These are phyloP conservation scores for Cladorrhinum samala DNA, from an alignment of 495 filamentous ascomycete species.

Conservation along the genomic window DNA sequence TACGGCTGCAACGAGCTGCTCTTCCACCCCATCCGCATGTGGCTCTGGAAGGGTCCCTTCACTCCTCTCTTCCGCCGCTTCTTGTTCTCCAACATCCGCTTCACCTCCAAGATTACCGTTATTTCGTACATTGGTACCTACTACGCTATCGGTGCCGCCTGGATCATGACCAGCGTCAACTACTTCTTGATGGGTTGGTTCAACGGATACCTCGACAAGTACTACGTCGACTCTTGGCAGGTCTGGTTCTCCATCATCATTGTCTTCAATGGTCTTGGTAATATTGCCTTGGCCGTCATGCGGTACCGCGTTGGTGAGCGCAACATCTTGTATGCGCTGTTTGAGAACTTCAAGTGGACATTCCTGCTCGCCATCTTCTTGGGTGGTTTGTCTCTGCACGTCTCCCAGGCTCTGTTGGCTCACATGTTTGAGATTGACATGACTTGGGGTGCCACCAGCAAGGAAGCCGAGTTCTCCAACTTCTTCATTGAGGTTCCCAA, in stretches of 20 bases:
- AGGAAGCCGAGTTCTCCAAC: constrained; percentile 67
- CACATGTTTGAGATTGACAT: constrained; percentile 72
- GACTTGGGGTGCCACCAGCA: constrained; percentile 65
- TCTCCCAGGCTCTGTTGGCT: constrained; percentile 58
- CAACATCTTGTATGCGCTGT: constrained; percentile 46
- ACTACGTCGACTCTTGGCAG: constrained; percentile 71
- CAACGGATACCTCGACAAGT: constrained; percentile 66
- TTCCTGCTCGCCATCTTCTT: constrained; percentile 64
- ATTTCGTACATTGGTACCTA: constrained; percentile 84
- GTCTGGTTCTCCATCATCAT: constrained; percentile 69
- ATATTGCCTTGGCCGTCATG: constrained; percentile 59
- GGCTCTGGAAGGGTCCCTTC: constrained; percentile 61
- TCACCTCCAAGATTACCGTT: constrained; percentile 75
- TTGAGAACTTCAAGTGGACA: constrained; percentile 70
- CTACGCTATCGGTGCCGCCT: constrained; percentile 73
- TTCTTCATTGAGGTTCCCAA: constrained; percentile 79
- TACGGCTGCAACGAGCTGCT: constrained; percentile 83
- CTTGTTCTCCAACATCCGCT: constrained; percentile 63
- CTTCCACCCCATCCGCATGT: constrained; percentile 65
- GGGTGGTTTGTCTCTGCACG: constrained; percentile 63
- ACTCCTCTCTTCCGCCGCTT: constrained; percentile 68
- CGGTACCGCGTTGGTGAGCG: constrained; percentile 60
- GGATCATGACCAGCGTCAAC: constrained; percentile 71
- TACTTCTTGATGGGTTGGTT: constrained; percentile 76
- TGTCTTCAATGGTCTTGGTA: constrained; percentile 65